Evolutionary conservation across 768 basidiomycete species (phyloP), one percentile per base, ranked within the genome.

Genomic region (Rhodotorula taiwanensis): DNA sequence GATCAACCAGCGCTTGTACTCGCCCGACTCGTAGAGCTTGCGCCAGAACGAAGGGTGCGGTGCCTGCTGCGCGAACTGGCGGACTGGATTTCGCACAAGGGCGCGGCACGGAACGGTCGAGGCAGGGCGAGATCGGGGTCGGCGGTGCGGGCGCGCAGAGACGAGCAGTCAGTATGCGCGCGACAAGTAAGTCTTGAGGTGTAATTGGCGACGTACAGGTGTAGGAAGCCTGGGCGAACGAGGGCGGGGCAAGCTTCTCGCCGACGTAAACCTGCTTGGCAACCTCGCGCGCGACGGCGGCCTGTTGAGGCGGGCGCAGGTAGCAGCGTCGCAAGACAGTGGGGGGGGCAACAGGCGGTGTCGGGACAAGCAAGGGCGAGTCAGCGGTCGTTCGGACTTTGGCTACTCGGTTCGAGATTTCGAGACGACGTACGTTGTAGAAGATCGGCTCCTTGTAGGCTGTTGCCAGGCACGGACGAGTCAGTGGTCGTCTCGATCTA

Each of bases 401-500:
- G 10, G 31, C 45, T 16, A 16, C 23, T 2, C 13, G 30, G 25
- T 36, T 14, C 36, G 25, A 30, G 14, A 18, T 39, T 18, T 23
- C 6, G 53, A 20, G 28, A n/a, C n/a, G 27, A 55, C 67, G 48
- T 30, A 87, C 78, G 79, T 91, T 90, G 80, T 90, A 91, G 33
- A 82, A 63, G 41, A 91, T 73, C 8, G 89, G 88, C 72, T 87
- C 80, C 64, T 83, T 83, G 79, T 89, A 89, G 15, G 84, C 89
- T 83, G n/a, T 18, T 9, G n/a, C 28, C 11, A 30, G 47, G 16
- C 43, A n/a, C n/a, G n/a, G n/a, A n/a, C n/a, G n/a, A n/a, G n/a
- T n/a, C n/a, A n/a, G n/a, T n/a, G n/a, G n/a, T n/a, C n/a, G n/a
- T n/a, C n/a, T n/a, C n/a, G n/a, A n/a, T n/a, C n/a, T n/a, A n/a